Conservation (phyloP, 202 grass and related monocot species). For the Saccharum hybrid region DNA sequence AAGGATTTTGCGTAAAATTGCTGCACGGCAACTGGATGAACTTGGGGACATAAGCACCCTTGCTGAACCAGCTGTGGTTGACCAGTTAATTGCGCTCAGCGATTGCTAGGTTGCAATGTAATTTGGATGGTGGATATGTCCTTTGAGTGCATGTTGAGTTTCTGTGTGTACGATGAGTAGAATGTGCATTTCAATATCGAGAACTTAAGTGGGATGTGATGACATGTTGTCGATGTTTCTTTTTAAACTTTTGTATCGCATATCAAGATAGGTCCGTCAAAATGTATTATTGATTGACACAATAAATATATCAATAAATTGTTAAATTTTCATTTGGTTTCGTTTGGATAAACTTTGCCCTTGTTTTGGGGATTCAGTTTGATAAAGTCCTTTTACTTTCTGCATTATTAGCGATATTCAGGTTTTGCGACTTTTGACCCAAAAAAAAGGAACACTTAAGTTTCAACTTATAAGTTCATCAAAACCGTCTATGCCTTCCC, state of each 20-base stretch:
- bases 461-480: background rate
- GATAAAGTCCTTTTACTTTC: background rate
- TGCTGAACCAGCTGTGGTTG: conserved; percentile 81
- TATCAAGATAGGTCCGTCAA: background rate
- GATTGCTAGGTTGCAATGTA: conserved; percentile 55
- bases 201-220: conserved; percentile 21
- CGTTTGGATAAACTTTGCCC: background rate
- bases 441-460: background rate
- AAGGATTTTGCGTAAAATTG: conserved; percentile 91
- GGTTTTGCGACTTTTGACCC: background rate
- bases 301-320: conserved; percentile 13
- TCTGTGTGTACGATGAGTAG: conserved; percentile 32
- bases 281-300: conserved; percentile 22
- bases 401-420: background rate
- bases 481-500: background rate
- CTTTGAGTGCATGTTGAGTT: background rate
- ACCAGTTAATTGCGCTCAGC: conserved; percentile 75
- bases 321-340: conserved; percentile 4
- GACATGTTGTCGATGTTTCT: background rate
- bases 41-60: conserved; percentile 96
- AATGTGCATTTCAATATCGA: conserved; percentile 31
- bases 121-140: background rate
- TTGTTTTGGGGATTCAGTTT: background rate
- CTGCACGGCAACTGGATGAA: conserved; percentile 82
- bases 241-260: background rate